Conservation (phyloP, 768 basidiomycete species). For the Tephrocybe sp. region DNA sequence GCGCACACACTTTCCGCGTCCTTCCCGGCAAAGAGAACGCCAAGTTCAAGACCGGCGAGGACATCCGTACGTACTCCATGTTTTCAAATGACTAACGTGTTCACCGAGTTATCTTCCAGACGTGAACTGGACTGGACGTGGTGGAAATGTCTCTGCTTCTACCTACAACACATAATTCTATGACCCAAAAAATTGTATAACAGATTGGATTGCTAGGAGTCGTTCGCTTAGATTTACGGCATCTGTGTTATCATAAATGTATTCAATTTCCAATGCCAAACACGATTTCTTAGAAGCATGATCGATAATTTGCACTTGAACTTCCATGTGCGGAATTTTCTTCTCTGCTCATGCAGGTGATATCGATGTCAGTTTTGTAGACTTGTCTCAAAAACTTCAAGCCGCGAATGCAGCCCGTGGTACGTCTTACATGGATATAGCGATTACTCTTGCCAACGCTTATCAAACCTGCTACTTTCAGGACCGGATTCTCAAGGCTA, state of each 20-base stretch:
- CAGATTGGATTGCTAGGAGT: not conserved
- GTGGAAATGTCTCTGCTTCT: conserved; percentile 90
- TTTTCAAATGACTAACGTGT: conserved; percentile 5
- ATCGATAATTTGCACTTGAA: conserved; percentile 11
- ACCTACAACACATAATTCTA: conserved; percentile 64
- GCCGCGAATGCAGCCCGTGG: conserved; percentile 60
- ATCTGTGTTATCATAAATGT: conserved; percentile 11
- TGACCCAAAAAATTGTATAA: conserved; percentile 9
- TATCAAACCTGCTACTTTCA: conserved; percentile 23
- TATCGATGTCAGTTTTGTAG: conserved; percentile 20
- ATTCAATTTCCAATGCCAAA: not conserved
- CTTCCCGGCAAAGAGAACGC: conserved; percentile 89
- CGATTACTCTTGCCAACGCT: too few relatives aligned
- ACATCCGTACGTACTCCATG: conserved; percentile 73
- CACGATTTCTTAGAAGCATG: not conserved
- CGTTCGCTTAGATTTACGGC: conserved; percentile 10
- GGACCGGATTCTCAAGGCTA: conserved; percentile 65
- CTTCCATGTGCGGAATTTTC: conserved; percentile 72
- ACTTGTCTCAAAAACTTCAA: conserved; percentile 35
- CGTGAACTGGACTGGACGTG: conserved; percentile 98
- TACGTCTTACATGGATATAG: conserved; percentile 25
- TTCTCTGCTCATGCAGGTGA: conserved; percentile 36
- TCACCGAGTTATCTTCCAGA: conserved; percentile 43
- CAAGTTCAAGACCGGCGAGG: conserved; percentile 74
- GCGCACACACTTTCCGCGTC: conserved; percentile 97